These are phyloP conservation scores for Pisolithus thermaeus DNA, from an alignment of 1,284 basidiomycete genomes.

Conservation along the genomic window DNA sequence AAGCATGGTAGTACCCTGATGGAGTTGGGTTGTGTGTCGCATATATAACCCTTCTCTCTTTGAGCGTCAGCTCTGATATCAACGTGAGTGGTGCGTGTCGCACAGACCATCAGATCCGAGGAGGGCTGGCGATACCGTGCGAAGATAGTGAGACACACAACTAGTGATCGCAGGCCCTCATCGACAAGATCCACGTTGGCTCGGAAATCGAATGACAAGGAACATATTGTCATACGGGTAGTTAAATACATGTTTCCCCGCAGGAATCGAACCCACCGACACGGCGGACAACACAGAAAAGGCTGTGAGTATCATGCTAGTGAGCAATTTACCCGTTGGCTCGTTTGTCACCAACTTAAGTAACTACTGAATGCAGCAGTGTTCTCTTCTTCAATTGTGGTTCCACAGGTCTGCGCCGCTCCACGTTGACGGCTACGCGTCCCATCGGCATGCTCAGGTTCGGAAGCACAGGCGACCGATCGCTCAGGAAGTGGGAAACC, in stretches of 20 bases:
- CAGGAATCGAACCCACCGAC: constrained; percentile 47
- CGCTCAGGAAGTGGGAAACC: constrained; percentile 37
- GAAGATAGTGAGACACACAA: constrained; percentile 48
- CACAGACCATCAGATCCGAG: constrained; percentile 12
- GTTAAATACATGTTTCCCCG: constrained; percentile 30
- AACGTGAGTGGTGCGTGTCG: too few relatives aligned
- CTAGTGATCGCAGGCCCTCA: constrained; percentile 37
- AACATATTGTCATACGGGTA: constrained; percentile 38
- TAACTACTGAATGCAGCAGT: constrained; percentile 32
- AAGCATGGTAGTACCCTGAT: constrained; percentile 29
- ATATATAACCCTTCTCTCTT: constrained; percentile 35
- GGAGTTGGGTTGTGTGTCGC: constrained; percentile 34
- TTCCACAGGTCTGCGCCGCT: constrained; percentile 39
- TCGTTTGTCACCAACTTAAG: constrained; percentile 45
- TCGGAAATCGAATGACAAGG: not conserved
- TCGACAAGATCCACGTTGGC: constrained; percentile 32
- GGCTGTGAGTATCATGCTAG: not conserved
- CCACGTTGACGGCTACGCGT: constrained; percentile 37
- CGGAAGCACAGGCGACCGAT: constrained; percentile 47
- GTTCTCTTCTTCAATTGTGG: constrained; percentile 37
- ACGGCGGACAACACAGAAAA: constrained; percentile 45
- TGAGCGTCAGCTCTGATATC: constrained; percentile 36
- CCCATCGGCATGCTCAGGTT: constrained; percentile 37
- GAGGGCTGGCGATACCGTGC: too few relatives aligned
- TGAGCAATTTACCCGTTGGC: constrained; percentile 29